phyloP scores from a whole-genome alignment of 2,329 filamentous ascomycete species.

The Ophiostoma perfectum region DNA sequence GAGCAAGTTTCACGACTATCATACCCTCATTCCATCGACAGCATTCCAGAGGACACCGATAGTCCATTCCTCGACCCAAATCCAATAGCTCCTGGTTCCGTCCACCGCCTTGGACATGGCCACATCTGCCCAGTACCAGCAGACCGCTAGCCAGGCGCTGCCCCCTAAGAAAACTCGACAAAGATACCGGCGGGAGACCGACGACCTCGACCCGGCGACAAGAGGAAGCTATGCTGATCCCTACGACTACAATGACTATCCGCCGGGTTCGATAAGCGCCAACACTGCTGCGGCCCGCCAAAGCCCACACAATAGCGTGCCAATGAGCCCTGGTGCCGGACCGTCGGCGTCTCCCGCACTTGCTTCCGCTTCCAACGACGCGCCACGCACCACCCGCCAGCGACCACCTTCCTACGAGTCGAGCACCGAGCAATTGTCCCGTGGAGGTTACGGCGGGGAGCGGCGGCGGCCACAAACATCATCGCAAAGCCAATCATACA shows the following conservation, averaged over 20 bases:
- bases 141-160: background rate
- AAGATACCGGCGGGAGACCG: slow-evolving; percentile 8
- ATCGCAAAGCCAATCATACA: background rate
- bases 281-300: slow-evolving; percentile 13
- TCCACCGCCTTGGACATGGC: background rate
- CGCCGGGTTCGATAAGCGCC: background rate
- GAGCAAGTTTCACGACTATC: background rate
- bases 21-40: background rate
- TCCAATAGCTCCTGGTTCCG: too few relatives aligned
- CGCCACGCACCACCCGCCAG: slow-evolving; percentile 8
- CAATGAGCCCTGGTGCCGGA: background rate
- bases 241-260: slow-evolving; percentile 7
- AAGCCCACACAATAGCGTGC: slow-evolving; percentile 13
- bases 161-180: slow-evolving; percentile 10
- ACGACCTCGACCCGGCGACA: background rate
- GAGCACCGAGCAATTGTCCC: slow-evolving; percentile 4
- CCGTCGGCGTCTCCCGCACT: background rate
- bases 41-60: background rate
- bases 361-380: background rate
- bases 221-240: slow-evolving; percentile 11
- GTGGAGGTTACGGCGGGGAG: background rate
- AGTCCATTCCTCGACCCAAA: too few relatives aligned
- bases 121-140: slow-evolving; percentile 1
- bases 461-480: background rate
- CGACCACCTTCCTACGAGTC: slow-evolving; percentile 6